Percentiles rank a stretch among this genome's conserved stretches.
Evolutionary conservation across 2,329 filamentous ascomycete species (phyloP).

Genomic region (Stromatinia cepivora): DNA sequence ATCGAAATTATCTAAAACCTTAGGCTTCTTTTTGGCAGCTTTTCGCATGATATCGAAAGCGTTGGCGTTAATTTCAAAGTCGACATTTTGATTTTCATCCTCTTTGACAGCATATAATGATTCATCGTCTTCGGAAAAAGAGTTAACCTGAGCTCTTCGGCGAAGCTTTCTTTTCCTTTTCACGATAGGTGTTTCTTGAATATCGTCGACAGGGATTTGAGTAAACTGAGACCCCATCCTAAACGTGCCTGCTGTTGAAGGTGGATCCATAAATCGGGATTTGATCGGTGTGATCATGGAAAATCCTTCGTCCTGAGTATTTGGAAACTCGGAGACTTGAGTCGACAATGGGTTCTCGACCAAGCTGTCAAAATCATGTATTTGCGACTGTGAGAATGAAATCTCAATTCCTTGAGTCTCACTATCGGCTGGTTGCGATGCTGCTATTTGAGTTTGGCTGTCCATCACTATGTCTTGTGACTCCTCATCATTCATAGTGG

Average conservation of each 20-base stretch:
- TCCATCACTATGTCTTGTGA: conserved; percentile 50
- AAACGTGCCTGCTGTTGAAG: conserved; percentile 72
- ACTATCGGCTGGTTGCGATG: conserved; percentile 45
- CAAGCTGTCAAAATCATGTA: conserved; percentile 58
- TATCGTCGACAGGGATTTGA: conserved; percentile 40
- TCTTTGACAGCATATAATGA: conserved; percentile 29
- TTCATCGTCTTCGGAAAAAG: conserved; percentile 45
- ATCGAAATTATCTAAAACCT: conserved; percentile 62
- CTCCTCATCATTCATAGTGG: conserved; percentile 45
- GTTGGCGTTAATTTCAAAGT: conserved; percentile 44
- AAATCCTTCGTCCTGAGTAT: conserved; percentile 82
- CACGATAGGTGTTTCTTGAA: conserved; percentile 65
- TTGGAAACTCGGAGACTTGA: conserved; percentile 68
- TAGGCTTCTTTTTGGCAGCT: conserved; percentile 55
- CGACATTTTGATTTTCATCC: conserved; percentile 34
- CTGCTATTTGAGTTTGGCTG: conserved; percentile 47
- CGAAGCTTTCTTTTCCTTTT: conserved; percentile 60
- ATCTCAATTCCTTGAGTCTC: conserved; percentile 49
- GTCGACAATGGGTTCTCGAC: conserved; percentile 49
- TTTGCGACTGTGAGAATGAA: conserved; percentile 61
- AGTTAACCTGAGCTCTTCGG: conserved; percentile 46
- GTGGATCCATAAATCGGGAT: conserved; percentile 61
- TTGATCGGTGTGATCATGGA: conserved; percentile 70
- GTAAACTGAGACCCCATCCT: conserved; percentile 45
- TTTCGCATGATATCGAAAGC: conserved; percentile 62